Evolutionary conservation across 331 rosid genomes (phyloP).

Genomic region (Arachis monticola): DNA sequence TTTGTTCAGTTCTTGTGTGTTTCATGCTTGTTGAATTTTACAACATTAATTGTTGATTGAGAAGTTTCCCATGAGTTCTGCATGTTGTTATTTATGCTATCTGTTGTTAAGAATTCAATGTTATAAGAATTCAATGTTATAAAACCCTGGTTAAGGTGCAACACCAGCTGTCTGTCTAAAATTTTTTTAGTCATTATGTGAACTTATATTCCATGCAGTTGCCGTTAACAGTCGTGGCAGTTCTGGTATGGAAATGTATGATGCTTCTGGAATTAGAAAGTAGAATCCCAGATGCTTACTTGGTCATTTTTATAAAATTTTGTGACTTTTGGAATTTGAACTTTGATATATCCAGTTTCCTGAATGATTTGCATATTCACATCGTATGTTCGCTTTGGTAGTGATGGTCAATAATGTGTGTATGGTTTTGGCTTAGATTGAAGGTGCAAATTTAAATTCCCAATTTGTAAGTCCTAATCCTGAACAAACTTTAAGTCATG

Average conservation of each 20-base stretch:
- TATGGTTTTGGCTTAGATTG: slow-evolving; percentile 53
- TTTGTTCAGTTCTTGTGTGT: background rate
- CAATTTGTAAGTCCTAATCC: slow-evolving; percentile 57
- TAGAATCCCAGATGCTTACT: slow-evolving; percentile 52
- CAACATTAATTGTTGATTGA: background rate
- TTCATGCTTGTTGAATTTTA: slow-evolving; percentile 2
- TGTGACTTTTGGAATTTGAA: background rate
- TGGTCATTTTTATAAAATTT: slow-evolving; percentile 48
- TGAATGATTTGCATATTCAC: slow-evolving; percentile 12
- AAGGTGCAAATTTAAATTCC: slow-evolving; percentile 61
- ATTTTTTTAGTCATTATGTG: background rate
- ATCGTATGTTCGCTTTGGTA: background rate
- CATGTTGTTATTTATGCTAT: background rate
- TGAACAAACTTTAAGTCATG: slow-evolving; percentile 72
- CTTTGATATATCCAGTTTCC: background rate
- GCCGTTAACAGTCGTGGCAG: slow-evolving; percentile 69
- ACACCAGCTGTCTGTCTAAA: no score
- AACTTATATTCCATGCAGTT: slow-evolving; percentile 38
- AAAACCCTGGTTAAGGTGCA: background rate
- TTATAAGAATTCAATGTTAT: slow-evolving; percentile 5
- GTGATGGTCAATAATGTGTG: slow-evolving; percentile 22
- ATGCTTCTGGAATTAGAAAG: slow-evolving; percentile 45
- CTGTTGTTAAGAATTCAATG: background rate
- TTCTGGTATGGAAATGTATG: slow-evolving; percentile 68
- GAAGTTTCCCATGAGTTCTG: background rate